phyloP scores from a whole-genome alignment of 306 rosid genomes.

The Hippophae gyantsensis region DNA sequence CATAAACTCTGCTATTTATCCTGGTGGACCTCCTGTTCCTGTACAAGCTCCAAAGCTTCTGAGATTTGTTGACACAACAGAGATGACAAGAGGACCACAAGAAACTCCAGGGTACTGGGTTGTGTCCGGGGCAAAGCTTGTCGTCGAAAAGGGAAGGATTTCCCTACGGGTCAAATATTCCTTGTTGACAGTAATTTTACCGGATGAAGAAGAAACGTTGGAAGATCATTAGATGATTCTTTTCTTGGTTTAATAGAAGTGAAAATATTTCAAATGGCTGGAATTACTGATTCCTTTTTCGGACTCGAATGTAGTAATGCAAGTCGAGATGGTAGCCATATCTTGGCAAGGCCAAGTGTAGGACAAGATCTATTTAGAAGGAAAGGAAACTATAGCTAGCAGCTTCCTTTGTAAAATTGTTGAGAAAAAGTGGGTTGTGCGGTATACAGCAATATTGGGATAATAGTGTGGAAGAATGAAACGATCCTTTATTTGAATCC shows the following conservation, averaged over 20 bases:
- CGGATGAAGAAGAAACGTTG: slow-evolving; percentile 68
- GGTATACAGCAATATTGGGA: no score
- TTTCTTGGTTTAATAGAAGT: neutral
- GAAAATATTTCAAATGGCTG: neutral
- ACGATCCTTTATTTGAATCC: no score
- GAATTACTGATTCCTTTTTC: no score
- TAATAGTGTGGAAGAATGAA: no score
- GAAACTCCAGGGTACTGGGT: slow-evolving; percentile 98
- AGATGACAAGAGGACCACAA: slow-evolving; percentile 90
- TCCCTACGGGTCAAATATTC: slow-evolving; percentile 80
- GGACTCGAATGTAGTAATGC: no score
- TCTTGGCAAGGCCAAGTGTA: no score
- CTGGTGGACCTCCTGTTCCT: slow-evolving; percentile 94
- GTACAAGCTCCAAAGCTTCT: slow-evolving; percentile 81
- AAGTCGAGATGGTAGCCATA: no score
- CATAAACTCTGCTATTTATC: slow-evolving; percentile 87
- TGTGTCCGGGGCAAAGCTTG: slow-evolving; percentile 85
- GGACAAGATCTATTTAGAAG: no score
- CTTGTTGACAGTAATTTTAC: slow-evolving; percentile 54
- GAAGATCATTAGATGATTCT: slow-evolving; percentile 37
- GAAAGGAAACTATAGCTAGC: no score
- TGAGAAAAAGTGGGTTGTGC: no score
- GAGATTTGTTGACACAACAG: slow-evolving; percentile 84
- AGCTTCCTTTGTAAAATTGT: no score
- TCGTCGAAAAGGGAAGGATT: slow-evolving; percentile 79